These are phyloP conservation scores for Cercospora sp. DNA, from an alignment of 2,329 filamentous ascomycete genomes.

Conservation along the genomic window DNA sequence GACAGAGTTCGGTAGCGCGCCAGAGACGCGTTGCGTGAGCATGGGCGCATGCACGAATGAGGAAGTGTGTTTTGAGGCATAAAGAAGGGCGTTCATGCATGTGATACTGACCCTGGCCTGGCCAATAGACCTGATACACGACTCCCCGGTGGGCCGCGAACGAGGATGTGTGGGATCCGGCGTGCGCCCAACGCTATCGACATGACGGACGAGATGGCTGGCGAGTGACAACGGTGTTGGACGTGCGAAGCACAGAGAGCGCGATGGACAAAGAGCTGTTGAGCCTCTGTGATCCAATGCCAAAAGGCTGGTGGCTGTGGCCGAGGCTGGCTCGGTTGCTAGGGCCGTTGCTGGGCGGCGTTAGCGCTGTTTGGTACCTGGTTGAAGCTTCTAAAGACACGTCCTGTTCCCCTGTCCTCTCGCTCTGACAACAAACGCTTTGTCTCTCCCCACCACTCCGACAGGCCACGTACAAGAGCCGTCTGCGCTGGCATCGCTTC, in stretches of 20 bases:
- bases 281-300: neutral
- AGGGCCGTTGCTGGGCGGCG: conserved; percentile 1
- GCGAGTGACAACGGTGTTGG: neutral
- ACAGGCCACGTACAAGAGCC: conserved; percentile 6
- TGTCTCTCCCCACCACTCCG: neutral
- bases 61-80: conserved; percentile 19
- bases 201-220: conserved; percentile 1
- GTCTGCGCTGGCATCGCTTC: conserved; percentile 2
- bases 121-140: conserved; percentile 17
- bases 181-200: neutral
- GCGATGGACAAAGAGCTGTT: neutral
- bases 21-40: conserved; percentile 1
- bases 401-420: conserved; percentile 6
- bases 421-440: conserved; percentile 5
- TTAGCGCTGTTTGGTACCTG: conserved; percentile 11
- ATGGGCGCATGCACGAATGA: conserved; percentile 7
- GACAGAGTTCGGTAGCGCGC: conserved; percentile 2
- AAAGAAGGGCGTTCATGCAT: conserved; percentile 18
- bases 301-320: neutral
- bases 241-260: neutral
- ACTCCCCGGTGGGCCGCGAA: conserved; percentile 10
- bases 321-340: conserved; percentile 5
- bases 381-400: conserved; percentile 10
- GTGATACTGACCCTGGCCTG: conserved; percentile 9
- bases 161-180: neutral